A percentile compares a stretch with the other conserved stretches of the same genome.
Evolutionary conservation across 2,329 filamentous ascomycete genomes (phyloP).

Genomic region (Elsinoe arachidis): DNA sequence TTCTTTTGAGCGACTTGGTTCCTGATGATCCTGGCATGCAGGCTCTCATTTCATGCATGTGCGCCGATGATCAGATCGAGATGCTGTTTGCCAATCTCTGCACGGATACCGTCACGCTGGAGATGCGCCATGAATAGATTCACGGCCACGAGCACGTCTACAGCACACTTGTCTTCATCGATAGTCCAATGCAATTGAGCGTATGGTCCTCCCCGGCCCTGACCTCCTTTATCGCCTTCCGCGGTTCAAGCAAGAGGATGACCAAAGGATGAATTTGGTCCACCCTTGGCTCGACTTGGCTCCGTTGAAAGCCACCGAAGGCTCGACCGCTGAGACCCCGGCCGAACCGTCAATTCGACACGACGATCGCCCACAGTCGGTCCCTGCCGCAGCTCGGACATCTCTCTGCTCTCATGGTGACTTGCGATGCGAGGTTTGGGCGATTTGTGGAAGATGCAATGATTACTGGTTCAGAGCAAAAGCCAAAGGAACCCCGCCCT

Average conservation of each 20-base stretch:
- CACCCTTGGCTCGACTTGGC: neutral
- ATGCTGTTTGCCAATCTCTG: neutral
- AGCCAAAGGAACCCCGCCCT: neutral
- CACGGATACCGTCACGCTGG: neutral
- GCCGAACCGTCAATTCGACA: neutral
- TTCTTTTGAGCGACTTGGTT: neutral
- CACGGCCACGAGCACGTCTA: neutral
- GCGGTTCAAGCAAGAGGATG: neutral
- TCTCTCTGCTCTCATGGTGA: neutral
- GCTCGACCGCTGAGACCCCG: neutral
- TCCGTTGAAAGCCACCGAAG: constrained; percentile 1
- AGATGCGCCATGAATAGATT: neutral
- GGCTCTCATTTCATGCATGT: neutral
- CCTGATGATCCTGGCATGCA: neutral
- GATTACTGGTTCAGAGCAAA: neutral
- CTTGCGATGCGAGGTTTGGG: neutral
- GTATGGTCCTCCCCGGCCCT: neutral
- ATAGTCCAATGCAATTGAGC: neutral
- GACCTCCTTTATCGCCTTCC: neutral
- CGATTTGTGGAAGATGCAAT: neutral
- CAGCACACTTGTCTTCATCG: neutral
- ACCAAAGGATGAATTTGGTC: neutral
- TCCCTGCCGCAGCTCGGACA: constrained; percentile 3
- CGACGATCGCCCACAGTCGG: neutral
- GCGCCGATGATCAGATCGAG: neutral